phyloP scores from a whole-genome alignment of 2,329 filamentous ascomycete genomes.

The Moelleriella libera region DNA sequence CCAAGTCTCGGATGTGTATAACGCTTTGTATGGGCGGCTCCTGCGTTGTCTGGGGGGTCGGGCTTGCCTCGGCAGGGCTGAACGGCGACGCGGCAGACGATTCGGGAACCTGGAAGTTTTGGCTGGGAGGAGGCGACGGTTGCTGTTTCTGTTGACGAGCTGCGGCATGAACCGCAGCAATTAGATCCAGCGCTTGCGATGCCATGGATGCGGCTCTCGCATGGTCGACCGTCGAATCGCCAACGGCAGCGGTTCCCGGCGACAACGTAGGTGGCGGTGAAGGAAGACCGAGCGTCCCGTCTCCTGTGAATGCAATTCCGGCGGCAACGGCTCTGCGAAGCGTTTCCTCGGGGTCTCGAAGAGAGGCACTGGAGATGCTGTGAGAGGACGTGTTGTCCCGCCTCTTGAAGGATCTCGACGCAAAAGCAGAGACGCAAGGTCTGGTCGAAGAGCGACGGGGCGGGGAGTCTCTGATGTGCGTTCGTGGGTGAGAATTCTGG shows the following conservation, averaged over 20 bases:
- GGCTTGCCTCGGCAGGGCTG: not conserved
- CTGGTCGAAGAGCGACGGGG: conserved; percentile 15
- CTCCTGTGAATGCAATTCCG: conserved; percentile 14
- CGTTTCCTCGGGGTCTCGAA: not conserved
- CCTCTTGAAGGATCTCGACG: conserved; percentile 11
- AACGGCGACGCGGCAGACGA: not conserved
- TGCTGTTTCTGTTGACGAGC: conserved; percentile 10
- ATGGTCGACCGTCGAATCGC: conserved; percentile 23
- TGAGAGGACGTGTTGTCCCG: conserved; percentile 6
- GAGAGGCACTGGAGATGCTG: not conserved
- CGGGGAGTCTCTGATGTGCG: conserved; percentile 6
- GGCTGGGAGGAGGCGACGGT: conserved; percentile 22
- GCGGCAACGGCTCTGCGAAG: not conserved
- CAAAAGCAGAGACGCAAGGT: conserved; percentile 9
- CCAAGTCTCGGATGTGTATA: conserved; percentile 76
- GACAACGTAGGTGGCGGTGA: conserved; percentile 42
- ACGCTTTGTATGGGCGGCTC: conserved; percentile 26
- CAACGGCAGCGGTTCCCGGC: conserved; percentile 22
- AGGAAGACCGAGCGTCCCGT: conserved; percentile 31
- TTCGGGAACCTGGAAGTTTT: conserved; percentile 16
- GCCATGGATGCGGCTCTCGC: conserved; percentile 33
- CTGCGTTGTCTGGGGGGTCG: conserved; percentile 6
- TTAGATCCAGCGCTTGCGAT: conserved; percentile 19
- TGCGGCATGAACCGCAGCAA: conserved; percentile 9
- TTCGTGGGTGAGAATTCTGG: conserved; percentile 8